Evolutionary conservation across 352 stramenopile species (phyloP), one percentile per base, ranked within the genome.

Genomic region (Blastocystis hominis): DNA sequence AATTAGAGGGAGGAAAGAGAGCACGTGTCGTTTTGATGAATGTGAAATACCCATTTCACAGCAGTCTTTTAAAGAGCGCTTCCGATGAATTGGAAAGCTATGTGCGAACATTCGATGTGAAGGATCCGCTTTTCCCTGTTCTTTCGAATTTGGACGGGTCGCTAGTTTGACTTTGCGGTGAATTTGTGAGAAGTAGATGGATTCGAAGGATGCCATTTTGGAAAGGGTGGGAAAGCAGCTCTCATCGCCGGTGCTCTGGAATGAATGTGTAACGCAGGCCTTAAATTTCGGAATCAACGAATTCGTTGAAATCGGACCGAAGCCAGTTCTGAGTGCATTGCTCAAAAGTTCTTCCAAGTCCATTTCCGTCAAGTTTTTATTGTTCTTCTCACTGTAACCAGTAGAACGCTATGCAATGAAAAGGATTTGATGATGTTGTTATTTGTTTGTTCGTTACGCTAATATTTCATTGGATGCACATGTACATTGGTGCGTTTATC

Each of bases 301-400:
- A 5, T 76, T 76, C 24, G 17, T 76, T 30, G 66, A 76, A 76
- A 76, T 76, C 24, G 66, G 66, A 38, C 66, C 66, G 17, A 76
- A 76, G 24, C 66, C 66, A n/a, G 66, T 76, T 42, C 40, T 76
- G n/a, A n/a, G 2, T 20, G 10, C 40, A n/a, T 30, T 76, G 13
- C 38, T 76, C 15, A 38, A 4, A 13, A 42, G 38, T 3, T 40
- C 55, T 15, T 4, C 24, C 13, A 76, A 76, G 24, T 3, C 9
- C 10, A 76, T 76, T 42, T 15, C 24, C 4, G 40, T 47, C n/a
- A n/a, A n/a, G n/a, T n/a, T n/a, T n/a, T n/a, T n/a, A n/a, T n/a
- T n/a, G n/a, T n/a, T n/a, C n/a, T n/a, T n/a, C n/a, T n/a, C n/a
- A n/a, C n/a, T n/a, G n/a, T n/a, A n/a, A n/a, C n/a, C n/a, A n/a